Evolutionary conservation across 2,329 filamentous ascomycete species (phyloP).

Genomic region (Dactylellina sp.): DNA sequence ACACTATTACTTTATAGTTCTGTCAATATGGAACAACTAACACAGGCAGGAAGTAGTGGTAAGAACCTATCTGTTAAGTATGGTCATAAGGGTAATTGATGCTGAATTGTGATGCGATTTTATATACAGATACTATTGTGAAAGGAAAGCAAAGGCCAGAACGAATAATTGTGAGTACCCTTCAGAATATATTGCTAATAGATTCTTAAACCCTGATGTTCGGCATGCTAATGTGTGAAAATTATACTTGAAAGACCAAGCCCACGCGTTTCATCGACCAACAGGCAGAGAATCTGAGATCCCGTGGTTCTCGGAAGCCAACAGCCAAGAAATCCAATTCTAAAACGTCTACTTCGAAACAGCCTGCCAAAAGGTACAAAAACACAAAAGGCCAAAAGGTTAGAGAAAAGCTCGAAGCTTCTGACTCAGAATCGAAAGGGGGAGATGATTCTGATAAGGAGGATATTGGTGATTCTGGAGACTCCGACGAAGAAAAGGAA

Average conservation of each 20-base stretch:
- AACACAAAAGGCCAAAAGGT: neutral
- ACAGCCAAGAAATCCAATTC: neutral
- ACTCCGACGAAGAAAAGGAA: conserved; percentile 9
- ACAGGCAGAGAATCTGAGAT: neutral
- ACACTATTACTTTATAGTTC: no score
- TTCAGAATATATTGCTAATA: neutral
- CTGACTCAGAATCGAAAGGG: neutral
- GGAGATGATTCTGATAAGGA: neutral
- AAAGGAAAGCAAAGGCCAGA: no score
- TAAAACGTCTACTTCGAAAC: neutral
- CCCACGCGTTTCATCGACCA: conserved; percentile 17
- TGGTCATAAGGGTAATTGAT: no score
- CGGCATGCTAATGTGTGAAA: neutral
- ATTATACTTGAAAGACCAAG: neutral
- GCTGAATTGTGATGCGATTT: no score
- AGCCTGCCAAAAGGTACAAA: conserved; percentile 1
- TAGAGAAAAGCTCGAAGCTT: neutral
- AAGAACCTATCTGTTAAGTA: no score
- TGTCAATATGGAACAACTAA: no score
- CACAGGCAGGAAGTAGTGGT: no score
- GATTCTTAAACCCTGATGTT: neutral
- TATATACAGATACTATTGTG: no score
- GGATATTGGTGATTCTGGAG: neutral
- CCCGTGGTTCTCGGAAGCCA: neutral
- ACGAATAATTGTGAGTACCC: no score